Evolutionary conservation across 495 filamentous ascomycete genomes (phyloP).

Genomic region (Amphirosellinia nigrospora): DNA sequence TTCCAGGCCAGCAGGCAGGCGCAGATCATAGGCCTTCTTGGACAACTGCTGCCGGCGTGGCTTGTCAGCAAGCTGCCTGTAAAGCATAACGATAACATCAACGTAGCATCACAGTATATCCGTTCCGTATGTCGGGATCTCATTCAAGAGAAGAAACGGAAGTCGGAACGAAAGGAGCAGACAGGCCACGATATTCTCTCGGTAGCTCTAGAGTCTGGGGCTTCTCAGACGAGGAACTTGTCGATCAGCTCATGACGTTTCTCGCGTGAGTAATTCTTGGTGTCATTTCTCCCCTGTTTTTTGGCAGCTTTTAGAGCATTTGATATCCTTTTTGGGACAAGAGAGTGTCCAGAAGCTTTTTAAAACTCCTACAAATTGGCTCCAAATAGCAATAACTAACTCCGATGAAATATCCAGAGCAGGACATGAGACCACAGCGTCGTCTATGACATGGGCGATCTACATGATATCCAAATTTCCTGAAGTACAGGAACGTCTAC

Average conservation of each 20-base stretch:
- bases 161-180: slow-evolving; percentile 57
- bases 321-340: too few species aligned
- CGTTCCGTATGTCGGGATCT: slow-evolving; percentile 67
- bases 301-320: too few species aligned
- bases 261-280: slow-evolving; percentile 62
- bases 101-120: slow-evolving; percentile 61
- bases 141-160: slow-evolving; percentile 70
- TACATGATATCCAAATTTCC: slow-evolving; percentile 57
- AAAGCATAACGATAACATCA: slow-evolving; percentile 67
- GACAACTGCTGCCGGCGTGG: slow-evolving; percentile 55
- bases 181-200: slow-evolving; percentile 79
- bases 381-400: too few species aligned
- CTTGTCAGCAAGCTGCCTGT: slow-evolving; percentile 64
- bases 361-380: too few species aligned
- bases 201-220: slow-evolving; percentile 78
- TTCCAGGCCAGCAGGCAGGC: slow-evolving; percentile 55
- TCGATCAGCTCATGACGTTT: slow-evolving; percentile 96
- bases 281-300: not conserved
- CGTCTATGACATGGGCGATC: slow-evolving; percentile 62
- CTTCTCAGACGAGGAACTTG: slow-evolving; percentile 79
- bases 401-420: too few species aligned
- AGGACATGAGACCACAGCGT: slow-evolving; percentile 78
- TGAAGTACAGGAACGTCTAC: slow-evolving; percentile 56
- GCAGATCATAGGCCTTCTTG: slow-evolving; percentile 52
- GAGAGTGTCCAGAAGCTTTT: too few species aligned